Evolutionary conservation across 306 rosid species (phyloP).

Genomic region (Geum urbanum): DNA sequence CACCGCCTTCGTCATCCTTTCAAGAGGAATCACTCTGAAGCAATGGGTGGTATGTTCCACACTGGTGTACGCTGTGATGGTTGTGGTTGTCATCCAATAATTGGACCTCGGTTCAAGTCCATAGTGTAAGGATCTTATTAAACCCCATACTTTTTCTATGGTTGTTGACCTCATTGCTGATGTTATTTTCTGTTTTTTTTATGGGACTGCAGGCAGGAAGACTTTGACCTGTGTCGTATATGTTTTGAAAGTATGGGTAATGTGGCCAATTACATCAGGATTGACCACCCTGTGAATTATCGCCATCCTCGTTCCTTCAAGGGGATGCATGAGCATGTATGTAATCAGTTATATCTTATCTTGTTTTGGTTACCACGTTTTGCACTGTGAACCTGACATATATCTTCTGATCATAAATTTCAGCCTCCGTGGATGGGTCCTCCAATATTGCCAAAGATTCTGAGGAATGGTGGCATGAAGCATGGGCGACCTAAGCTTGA

Average conservation of each 20-base stretch:
- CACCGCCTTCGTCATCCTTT: constrained; percentile 25
- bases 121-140: constrained; percentile 52
- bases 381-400: constrained; percentile 6
- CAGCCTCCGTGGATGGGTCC: constrained; percentile 32
- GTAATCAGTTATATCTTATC: constrained; percentile 15
- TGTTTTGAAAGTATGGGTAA: constrained; percentile 62
- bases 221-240: constrained; percentile 77
- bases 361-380: neutral
- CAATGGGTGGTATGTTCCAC: constrained; percentile 70
- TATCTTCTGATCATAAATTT: constrained; percentile 12
- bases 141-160: neutral
- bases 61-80: constrained; percentile 83
- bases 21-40: constrained; percentile 43
- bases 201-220: constrained; percentile 54
- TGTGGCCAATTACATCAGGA: constrained; percentile 52
- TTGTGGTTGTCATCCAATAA: constrained; percentile 84
- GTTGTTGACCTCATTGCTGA: neutral
- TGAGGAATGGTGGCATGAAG: constrained; percentile 32
- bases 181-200: neutral
- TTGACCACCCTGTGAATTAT: constrained; percentile 53
- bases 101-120: constrained; percentile 92
- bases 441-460: constrained; percentile 23
- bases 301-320: constrained; percentile 31
- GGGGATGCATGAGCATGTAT: constrained; percentile 29
- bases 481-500: constrained; percentile 48